Evolutionary conservation across 805 yeast genomes (phyloP).

Genomic region (Saccharomycopsis javanensis): DNA sequence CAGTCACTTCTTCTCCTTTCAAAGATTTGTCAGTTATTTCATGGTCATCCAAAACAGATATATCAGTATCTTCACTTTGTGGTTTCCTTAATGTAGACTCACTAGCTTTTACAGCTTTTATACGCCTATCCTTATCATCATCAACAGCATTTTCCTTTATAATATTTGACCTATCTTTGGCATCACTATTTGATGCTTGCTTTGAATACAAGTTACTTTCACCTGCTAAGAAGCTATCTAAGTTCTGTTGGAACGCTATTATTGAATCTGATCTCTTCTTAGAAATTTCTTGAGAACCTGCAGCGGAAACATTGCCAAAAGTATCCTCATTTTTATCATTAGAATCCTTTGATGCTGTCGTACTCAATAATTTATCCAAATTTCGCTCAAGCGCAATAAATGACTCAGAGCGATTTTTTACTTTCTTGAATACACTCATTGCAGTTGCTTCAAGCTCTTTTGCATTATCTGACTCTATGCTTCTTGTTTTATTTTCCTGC

Average conservation of each 20-base stretch:
- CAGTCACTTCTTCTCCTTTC: too few species aligned
- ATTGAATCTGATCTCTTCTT: conserved; percentile 16
- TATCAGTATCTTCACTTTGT: not conserved
- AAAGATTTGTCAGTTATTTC: too few species aligned
- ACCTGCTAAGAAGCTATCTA: conserved; percentile 17
- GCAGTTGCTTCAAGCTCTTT: not conserved
- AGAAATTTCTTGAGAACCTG: not conserved
- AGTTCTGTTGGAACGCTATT: conserved; percentile 16
- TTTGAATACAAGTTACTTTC: conserved; percentile 5
- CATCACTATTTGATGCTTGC: not conserved
- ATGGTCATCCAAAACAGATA: too few species aligned
- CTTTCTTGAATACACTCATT: not conserved
- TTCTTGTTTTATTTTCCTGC: not conserved
- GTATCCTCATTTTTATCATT: not conserved
- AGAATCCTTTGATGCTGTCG: not conserved
- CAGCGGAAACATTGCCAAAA: not conserved
- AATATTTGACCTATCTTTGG: not conserved
- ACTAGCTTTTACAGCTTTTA: not conserved
- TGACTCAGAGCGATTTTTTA: conserved; percentile 11
- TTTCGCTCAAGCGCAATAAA: conserved; percentile 15
- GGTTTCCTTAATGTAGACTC: not conserved
- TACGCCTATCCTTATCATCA: conserved; percentile 6
- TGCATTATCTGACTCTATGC: too few species aligned
- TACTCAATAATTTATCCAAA: conserved; percentile 11
- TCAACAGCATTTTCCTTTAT: conserved; percentile 15